Base-by-base conservation (phyloP, 768 basidiomycete genomes). In the Mycena vulgaris region DNA sequence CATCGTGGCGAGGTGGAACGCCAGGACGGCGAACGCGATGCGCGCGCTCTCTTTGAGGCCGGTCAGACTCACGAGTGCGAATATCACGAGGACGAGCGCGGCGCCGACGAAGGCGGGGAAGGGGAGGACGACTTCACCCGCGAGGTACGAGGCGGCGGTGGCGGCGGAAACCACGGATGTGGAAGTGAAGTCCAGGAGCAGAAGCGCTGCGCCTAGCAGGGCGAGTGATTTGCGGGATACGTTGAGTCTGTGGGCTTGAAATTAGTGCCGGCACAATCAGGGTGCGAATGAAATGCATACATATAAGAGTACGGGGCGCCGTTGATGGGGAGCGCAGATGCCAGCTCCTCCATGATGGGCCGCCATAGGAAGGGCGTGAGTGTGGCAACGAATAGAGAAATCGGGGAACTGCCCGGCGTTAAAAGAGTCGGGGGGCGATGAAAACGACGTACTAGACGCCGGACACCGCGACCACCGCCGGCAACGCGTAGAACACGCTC, bases 261-360 rank as follows among this genome's bases (percentile, higher is more conserved):
- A 40, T 57, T 39, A 25, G 45, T 30, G 25, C 2, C 28, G 13
- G 42, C 19, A 19, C 11, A 48, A 25, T 7, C 13, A 7, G 11
- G 16, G n/a, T n/a, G n/a, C 17, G 16, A 33, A 17, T 14, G 40
- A 14, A 63, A 28, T 13, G 76, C 88, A 70, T 70, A 91, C 90
- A 92, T 80, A 75, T 92, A 92, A 0, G 89, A 88, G 75, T 93
- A 94, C 5, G 91, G 92, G 10, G 90, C 92, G 1, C 93, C 93
- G 63, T 85, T 89, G 13, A 93, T 85, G 0, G 92, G 90, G 1
- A 94, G 78, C 3, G 92, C 91, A 5, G 90, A 89, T 0, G 86
- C 92, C 11, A 95, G 79, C 75, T 94, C 93, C 71, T 88, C 86
- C 88, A 95, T 89, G 52, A 94, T 86, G 3, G 93, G 93, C 16